Evolutionary conservation across 2,329 filamentous ascomycete species (phyloP), one percentile per base, ranked within the genome.

Genomic region (Colletotrichum chlorophyti): DNA sequence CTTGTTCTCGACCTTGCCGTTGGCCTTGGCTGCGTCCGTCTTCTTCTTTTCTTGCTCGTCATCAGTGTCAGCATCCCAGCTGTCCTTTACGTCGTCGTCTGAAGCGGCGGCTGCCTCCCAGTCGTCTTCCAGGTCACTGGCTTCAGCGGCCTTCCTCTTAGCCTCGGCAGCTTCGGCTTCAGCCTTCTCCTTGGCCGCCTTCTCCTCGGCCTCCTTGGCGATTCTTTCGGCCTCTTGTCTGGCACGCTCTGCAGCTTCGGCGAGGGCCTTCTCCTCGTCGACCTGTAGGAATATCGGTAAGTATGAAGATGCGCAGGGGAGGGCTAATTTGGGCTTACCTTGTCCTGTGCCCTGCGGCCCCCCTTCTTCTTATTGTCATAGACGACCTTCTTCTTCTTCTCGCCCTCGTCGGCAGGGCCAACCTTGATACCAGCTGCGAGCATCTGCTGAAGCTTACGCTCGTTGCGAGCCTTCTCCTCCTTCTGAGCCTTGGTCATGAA

Each of bases 31-130:
- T 17, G 64, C 67, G 7, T 65, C 64, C 27, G 64, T 63, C 46
- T 58, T 58, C 60, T 68, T 69, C 67, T 82, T 79, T 69, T 73
- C 74, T 70, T 77, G 75, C 67, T 93, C 90, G 6, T 91, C 89
- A 45, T 91, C 90, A 3, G 87, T 88, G 52, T 92, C 90, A 29
- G 91, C 93, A 72, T 98, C 94, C 94, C 94, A 98, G 79, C 89
- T 94, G 65, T 97, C 94, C 76, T 97, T 97, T 68, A 96, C 83
- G 60, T 90, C 88, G 14, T 91, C 85, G 10, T 84, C 85, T 43
- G 91, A 90, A 23, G 88, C 90, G 26, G 90, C 92, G 46, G 91
- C 88, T 26, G 88, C 86, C 74, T 97, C 92, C 93, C 93, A 97
- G 73, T 97, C 93, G 31, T 96, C 89, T 14, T 91, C 88, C 23